Percentiles rank a stretch among this genome's conserved stretches.
Conservation (phyloP, 2,329 filamentous ascomycete species). For the Apiospora sp. region DNA sequence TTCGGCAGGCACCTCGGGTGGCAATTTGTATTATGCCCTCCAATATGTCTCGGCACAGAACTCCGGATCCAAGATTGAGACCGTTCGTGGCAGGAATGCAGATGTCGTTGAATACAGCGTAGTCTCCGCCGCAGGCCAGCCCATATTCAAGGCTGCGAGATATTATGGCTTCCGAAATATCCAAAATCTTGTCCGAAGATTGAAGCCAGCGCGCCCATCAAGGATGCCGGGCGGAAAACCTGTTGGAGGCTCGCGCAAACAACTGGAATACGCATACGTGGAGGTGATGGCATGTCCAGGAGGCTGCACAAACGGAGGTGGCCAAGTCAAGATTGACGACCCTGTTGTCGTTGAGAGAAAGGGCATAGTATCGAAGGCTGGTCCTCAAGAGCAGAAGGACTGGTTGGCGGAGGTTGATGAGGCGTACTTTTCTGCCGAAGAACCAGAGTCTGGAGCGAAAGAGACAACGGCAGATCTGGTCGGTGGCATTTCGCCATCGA, state of each 20-base stretch:
- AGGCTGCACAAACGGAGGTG: conserved; percentile 97
- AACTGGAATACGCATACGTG: conserved; percentile 84
- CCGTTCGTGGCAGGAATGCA: conserved; percentile 81
- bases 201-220: conserved; percentile 82
- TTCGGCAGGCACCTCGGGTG: conserved; percentile 82
- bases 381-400: conserved; percentile 82
- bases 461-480: conserved; percentile 53
- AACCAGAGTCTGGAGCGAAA: conserved; percentile 44
- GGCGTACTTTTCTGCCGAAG: conserved; percentile 84
- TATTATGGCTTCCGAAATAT: conserved; percentile 99
- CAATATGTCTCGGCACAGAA: conserved; percentile 75
- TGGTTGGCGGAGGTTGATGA: conserved; percentile 87
- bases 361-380: conserved; percentile 62
- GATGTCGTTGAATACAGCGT: conserved; percentile 90
- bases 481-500: conserved; percentile 70
- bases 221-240: conserved; percentile 80
- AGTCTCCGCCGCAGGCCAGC: conserved; percentile 60
- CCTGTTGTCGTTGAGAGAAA: conserved; percentile 64
- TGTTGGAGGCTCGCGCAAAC: conserved; percentile 62
- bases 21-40: conserved; percentile 87
- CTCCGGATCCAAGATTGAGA: conserved; percentile 75
- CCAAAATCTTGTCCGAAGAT: conserved; percentile 91
- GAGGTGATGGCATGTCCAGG: conserved; percentile 99
- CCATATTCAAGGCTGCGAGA: conserved; percentile 80
- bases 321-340: conserved; percentile 92